Percentiles rank a stretch among this genome's conserved stretches.
phyloP scores from a whole-genome alignment of 2,329 filamentous ascomycete genomes.

The Trichothecium sympodiale region DNA sequence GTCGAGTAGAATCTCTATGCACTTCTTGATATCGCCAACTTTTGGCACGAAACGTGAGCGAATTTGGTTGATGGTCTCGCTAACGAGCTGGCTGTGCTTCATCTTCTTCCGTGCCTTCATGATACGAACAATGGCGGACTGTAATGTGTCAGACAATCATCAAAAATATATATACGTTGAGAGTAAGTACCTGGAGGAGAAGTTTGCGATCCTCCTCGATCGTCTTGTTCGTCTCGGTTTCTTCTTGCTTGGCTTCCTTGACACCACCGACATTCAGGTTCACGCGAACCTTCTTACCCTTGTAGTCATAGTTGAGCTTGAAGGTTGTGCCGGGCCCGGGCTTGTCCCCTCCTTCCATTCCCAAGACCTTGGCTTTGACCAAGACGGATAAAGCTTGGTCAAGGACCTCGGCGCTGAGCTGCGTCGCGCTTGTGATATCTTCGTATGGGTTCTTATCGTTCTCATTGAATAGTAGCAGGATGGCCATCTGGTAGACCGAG shows the following conservation, averaged over 20 bases:
- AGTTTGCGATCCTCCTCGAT: slow-evolving; percentile 97
- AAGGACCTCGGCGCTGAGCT: slow-evolving; percentile 68
- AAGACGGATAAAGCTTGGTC: slow-evolving; percentile 81
- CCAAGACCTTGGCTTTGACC: slow-evolving; percentile 84
- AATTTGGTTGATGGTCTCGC: slow-evolving; percentile 93
- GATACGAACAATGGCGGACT: slow-evolving; percentile 98
- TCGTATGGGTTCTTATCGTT: slow-evolving; percentile 76
- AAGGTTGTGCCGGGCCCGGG: slow-evolving; percentile 69
- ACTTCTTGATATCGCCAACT: slow-evolving; percentile 96
- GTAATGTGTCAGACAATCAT: slow-evolving; percentile 12
- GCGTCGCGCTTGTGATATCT: slow-evolving; percentile 73
- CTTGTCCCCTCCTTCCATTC: slow-evolving; percentile 58
- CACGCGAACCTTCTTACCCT: slow-evolving; percentile 95
- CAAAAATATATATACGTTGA: neutral
- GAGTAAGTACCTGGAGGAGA: slow-evolving; percentile 74
- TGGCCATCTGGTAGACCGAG: slow-evolving; percentile 95
- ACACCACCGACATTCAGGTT: slow-evolving; percentile 94
- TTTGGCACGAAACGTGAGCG: slow-evolving; percentile 87
- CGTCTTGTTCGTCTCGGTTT: slow-evolving; percentile 96
- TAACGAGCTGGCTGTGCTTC: slow-evolving; percentile 91
- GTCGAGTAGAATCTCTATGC: slow-evolving; percentile 95
- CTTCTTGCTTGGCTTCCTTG: slow-evolving; percentile 91
- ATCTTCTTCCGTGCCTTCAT: slow-evolving; percentile 99
- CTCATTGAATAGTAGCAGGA: slow-evolving; percentile 90
- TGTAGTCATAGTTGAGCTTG: slow-evolving; percentile 86